Evolutionary conservation across 2,329 filamentous ascomycete species (phyloP).

Genomic region (Beauveria caledonica): DNA sequence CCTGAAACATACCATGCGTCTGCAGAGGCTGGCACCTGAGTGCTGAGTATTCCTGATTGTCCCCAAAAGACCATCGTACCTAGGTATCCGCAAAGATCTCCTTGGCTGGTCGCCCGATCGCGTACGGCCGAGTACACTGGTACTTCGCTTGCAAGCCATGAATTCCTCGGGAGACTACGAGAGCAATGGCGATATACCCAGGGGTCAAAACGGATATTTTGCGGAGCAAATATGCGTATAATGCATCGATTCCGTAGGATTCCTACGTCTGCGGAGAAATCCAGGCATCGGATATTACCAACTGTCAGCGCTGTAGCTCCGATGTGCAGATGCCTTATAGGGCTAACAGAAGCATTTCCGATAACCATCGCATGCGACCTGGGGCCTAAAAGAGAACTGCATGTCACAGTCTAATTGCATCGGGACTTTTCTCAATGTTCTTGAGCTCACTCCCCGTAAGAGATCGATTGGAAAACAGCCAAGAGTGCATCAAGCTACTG

Average conservation of each 20-base stretch:
- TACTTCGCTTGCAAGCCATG: too few species aligned
- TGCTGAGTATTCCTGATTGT: too few species aligned
- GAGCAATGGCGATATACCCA: background rate
- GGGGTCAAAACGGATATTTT: too few species aligned
- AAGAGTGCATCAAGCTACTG: background rate
- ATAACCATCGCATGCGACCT: background rate
- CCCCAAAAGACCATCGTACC: too few species aligned
- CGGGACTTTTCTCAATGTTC: background rate
- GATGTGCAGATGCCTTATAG: background rate
- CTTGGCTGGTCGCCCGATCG: too few species aligned
- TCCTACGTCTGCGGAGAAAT: constrained; percentile 2
- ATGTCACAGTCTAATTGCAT: background rate
- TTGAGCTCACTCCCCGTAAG: background rate
- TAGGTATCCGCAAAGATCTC: too few species aligned
- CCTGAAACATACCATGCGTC: too few species aligned
- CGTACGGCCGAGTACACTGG: too few species aligned
- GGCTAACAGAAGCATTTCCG: background rate
- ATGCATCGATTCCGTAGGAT: background rate
- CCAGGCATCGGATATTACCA: background rate
- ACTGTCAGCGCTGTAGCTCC: background rate
- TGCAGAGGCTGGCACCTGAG: too few species aligned
- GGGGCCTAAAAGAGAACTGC: background rate
- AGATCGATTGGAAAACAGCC: background rate
- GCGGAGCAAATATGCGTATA: too few species aligned
- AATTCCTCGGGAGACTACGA: too few species aligned